These are phyloP conservation scores for Fusarium napiforme DNA, from an alignment of 2,329 filamentous ascomycete genomes.

Conservation along the genomic window DNA sequence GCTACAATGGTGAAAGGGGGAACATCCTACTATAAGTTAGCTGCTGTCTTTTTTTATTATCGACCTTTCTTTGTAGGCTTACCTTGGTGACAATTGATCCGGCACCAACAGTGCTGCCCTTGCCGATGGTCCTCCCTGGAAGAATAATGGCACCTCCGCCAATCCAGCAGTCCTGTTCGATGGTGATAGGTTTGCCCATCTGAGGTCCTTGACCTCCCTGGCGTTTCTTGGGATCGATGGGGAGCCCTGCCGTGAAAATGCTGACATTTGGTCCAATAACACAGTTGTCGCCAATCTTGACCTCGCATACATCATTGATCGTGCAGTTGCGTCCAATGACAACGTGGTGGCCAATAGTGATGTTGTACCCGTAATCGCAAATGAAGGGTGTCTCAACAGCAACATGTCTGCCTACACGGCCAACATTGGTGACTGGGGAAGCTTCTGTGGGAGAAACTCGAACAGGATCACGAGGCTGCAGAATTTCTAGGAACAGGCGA, in stretches of 20 bases:
- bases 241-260: slow-evolving; percentile 80
- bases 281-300: slow-evolving; percentile 82
- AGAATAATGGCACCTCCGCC: slow-evolving; percentile 81
- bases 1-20: slow-evolving; percentile 75
- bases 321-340: slow-evolving; percentile 85
- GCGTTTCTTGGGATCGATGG: slow-evolving; percentile 77
- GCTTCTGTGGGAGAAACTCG: slow-evolving; percentile 66
- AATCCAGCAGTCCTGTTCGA: slow-evolving; percentile 88
- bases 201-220: slow-evolving; percentile 79
- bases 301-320: slow-evolving; percentile 85
- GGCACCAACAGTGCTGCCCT: slow-evolving; percentile 82
- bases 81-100: slow-evolving; percentile 87
- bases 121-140: slow-evolving; percentile 82
- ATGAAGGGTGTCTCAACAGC: slow-evolving; percentile 88
- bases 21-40: slow-evolving; percentile 61
- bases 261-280: slow-evolving; percentile 87
- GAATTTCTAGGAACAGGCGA: slow-evolving; percentile 76
- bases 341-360: slow-evolving; percentile 86
- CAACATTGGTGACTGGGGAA: slow-evolving; percentile 64
- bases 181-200: slow-evolving; percentile 75
- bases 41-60: neutral
- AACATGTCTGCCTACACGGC: slow-evolving; percentile 77
- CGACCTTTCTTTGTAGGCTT: slow-evolving; percentile 38
- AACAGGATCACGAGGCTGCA: slow-evolving; percentile 70
- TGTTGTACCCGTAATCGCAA: slow-evolving; percentile 97